A percentile compares a stretch with the other conserved stretches of the same genome.
Conservation (phyloP, 1,139 yeast species). For the Protomyces macrosporus region DNA sequence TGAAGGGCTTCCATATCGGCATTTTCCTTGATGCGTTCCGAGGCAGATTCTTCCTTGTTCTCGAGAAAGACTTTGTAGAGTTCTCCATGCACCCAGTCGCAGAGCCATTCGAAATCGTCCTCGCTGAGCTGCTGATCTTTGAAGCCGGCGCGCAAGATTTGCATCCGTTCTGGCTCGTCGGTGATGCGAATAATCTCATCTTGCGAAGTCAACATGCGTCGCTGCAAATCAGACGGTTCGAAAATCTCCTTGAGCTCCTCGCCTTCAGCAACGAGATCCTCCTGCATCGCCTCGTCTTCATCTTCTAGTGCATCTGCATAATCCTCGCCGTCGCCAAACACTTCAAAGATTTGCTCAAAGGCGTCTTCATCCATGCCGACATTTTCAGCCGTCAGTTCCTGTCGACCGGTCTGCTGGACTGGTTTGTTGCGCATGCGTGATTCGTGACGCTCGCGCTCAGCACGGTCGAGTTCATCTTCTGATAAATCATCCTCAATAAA, state of each 20-base stretch:
- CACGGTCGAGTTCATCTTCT: constrained; percentile 66
- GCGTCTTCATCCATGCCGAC: constrained; percentile 80
- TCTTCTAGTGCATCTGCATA: constrained; percentile 84
- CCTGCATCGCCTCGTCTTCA: constrained; percentile 37
- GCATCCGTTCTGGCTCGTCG: constrained; percentile 91
- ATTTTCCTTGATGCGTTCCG: constrained; percentile 6
- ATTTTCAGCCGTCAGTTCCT: constrained; percentile 17
- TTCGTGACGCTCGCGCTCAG: constrained; percentile 35
- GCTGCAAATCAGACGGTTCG: constrained; percentile 88
- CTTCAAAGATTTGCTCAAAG: constrained; percentile 85
- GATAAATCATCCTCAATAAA: constrained; percentile 96
- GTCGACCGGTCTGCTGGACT: neutral
- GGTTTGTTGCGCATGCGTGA: neutral
- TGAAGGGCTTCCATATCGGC: constrained; percentile 50
- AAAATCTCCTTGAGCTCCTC: constrained; percentile 73
- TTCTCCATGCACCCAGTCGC: constrained; percentile 58
- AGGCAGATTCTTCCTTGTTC: constrained; percentile 30
- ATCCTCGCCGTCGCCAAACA: constrained; percentile 95
- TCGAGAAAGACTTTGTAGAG: constrained; percentile 10
- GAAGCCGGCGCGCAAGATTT: constrained; percentile 58
- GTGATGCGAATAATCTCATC: constrained; percentile 82
- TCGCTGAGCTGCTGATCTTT: constrained; percentile 60
- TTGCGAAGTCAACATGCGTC: constrained; percentile 83
- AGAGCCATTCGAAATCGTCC: constrained; percentile 49
- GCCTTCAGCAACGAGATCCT: constrained; percentile 31